Base-by-base conservation (phyloP, 2,329 filamentous ascomycete genomes). In the Fusarium haematococcum region DNA sequence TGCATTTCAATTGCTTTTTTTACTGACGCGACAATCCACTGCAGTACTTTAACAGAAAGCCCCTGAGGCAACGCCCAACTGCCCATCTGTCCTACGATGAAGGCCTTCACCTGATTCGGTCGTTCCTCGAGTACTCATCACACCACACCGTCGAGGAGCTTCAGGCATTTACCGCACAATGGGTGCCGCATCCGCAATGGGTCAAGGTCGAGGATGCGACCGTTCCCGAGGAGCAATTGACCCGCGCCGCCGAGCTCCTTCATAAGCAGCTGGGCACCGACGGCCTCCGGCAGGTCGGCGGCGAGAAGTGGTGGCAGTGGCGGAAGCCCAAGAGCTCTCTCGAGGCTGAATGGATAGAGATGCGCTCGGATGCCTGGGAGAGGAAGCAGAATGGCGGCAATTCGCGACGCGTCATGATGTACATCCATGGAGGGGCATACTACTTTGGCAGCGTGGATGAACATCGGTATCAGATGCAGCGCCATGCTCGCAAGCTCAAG, bases 401-500 rank as follows among this genome's bases (percentile, higher is more conserved):
- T 25, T 89, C 90, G 20, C 91, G 91, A 75, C 91, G 95, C 62
- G 91, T 97, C 67, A 98, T 98, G 90, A 86, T 99, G 27, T 98
- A 98, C 83, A 88, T 98, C 25, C 97, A 98, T 80, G 97, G 97
- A 16, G 96, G 96, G 8, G 96, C 94, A 23, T 98, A 98, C 84
- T 99, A 92, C 84, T 98, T 99, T 81, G 96, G 97, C 16, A 97
- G 95, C 77, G 92, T 98, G 41, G 95, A 98, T 80, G 95, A 97
- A 82, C 97, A 98, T 85, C 92, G 97, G n/a, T 98, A 98, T 84
- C 96, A 98, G 87, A 91, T 99, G 88, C 97, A 99, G 83, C 90
- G 96, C 58, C 95, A 98, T 87, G 97, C 97, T 32, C 90, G 97
- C 63, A 98, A 98, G 84, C 88, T 99, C 70, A 95, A 97, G 83